Percentiles rank a stretch among this genome's conserved stretches.
These are phyloP conservation scores for Populus hybrid DNA, from an alignment of 441 rosid genomes.

Conservation along the genomic window DNA sequence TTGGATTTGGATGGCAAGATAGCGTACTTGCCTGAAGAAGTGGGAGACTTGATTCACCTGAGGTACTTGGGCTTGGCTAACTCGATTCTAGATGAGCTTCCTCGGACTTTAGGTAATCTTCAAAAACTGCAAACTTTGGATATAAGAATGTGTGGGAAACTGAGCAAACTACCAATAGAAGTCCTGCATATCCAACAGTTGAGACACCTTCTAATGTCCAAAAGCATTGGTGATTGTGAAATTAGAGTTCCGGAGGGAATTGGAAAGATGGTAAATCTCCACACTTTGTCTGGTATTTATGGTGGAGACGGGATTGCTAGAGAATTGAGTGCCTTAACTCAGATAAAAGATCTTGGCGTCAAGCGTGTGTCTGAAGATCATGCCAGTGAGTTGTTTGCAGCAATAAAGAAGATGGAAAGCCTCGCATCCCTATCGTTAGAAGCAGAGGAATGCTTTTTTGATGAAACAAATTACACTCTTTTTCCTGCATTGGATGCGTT, in stretches of 20 bases:
- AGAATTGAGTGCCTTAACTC: slow-evolving; percentile 17
- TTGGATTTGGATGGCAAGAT: slow-evolving; percentile 17
- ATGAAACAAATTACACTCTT: neutral
- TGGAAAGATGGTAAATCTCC: slow-evolving; percentile 9
- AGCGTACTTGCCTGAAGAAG: slow-evolving; percentile 14
- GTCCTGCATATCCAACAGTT: slow-evolving; percentile 6
- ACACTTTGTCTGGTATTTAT: slow-evolving; percentile 6
- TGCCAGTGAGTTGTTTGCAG: slow-evolving; percentile 11
- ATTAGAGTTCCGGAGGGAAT: slow-evolving; percentile 15
- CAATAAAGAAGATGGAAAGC: slow-evolving; percentile 13
- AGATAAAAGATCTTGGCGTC: slow-evolving; percentile 17
- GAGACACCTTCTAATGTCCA: slow-evolving; percentile 1
- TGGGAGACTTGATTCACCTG: slow-evolving; percentile 16
- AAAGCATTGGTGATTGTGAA: neutral
- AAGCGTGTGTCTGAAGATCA: slow-evolving; percentile 16
- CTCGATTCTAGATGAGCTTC: slow-evolving; percentile 17
- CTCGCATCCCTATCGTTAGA: slow-evolving; percentile 8
- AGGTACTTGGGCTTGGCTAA: slow-evolving; percentile 14
- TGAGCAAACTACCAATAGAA: slow-evolving; percentile 3
- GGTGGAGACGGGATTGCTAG: slow-evolving; percentile 21
- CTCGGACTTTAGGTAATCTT: slow-evolving; percentile 16
- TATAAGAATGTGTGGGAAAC: neutral
- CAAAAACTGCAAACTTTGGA: slow-evolving; percentile 24
- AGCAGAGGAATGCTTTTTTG: neutral
- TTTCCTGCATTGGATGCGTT: slow-evolving; percentile 19